A percentile compares a stretch with the other conserved stretches of the same genome.
Conservation (phyloP, 2,329 filamentous ascomycete genomes). For the Epichloe festucae region DNA sequence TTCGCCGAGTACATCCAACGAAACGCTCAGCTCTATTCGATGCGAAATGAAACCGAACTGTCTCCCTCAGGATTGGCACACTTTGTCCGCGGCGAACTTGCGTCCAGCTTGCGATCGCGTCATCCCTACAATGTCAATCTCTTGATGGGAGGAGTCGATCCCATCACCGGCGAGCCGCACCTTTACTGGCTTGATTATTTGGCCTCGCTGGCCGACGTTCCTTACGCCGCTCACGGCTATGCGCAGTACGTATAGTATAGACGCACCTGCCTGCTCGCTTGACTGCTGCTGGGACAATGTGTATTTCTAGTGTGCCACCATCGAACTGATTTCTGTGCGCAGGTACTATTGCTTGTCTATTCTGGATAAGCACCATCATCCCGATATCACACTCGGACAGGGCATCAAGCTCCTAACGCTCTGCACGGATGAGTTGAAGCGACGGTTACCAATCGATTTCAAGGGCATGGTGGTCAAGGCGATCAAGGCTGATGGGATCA, state of each 20-base stretch:
- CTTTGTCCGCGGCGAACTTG: conserved; percentile 90
- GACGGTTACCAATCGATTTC: conserved; percentile 94
- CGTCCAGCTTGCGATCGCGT: conserved; percentile 76
- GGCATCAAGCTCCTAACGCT: conserved; percentile 86
- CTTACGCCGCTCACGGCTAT: conserved; percentile 95
- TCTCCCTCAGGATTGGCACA: conserved; percentile 78
- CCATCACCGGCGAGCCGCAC: conserved; percentile 79
- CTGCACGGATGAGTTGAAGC: conserved; percentile 95
- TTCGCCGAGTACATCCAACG: conserved; percentile 99
- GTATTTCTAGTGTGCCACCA: background rate
- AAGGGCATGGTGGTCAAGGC: conserved; percentile 94
- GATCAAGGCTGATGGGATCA: conserved; percentile 85
- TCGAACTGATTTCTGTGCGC: background rate
- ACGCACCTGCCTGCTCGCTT: background rate
- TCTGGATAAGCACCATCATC: conserved; percentile 96
- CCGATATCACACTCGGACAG: conserved; percentile 77
- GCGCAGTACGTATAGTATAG: conserved; percentile 56
- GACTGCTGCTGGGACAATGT: background rate
- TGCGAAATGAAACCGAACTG: conserved; percentile 92
- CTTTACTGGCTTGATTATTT: conserved; percentile 98
- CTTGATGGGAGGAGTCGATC: conserved; percentile 84
- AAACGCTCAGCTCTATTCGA: conserved; percentile 94
- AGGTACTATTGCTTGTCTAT: conserved; percentile 97
- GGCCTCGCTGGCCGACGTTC: conserved; percentile 72
- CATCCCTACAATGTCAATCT: conserved; percentile 97